Evolutionary conservation across 2,329 filamentous ascomycete genomes (phyloP), one percentile per base, ranked within the genome.

Genomic region (Cladorrhinum sp.): DNA sequence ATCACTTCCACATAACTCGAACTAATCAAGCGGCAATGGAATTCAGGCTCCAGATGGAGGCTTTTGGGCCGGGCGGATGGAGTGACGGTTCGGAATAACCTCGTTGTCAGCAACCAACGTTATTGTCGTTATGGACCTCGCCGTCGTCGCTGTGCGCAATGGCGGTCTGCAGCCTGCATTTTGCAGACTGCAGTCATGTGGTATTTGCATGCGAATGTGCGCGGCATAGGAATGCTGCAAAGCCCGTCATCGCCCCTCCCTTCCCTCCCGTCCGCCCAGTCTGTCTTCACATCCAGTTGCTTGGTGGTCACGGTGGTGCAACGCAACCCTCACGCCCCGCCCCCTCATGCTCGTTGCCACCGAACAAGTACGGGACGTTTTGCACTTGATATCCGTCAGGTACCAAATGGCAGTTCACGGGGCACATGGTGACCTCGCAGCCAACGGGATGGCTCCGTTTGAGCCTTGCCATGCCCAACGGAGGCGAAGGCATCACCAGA

Each of bases 361-460:
- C 55, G 51, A 8, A 50, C 38, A 51, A 55, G 41, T 18, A 45
- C 27, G 24, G 29, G 24, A 38, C 41, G 25, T 54, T 57, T 58
- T 58, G 52, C 51, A 54, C n/a, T 45, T 62, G 41, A 13, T 45
- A 20, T 45, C 41, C 41, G 41, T 45, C 41, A 45, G 41, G 41
- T 45, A 45, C 41, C 41, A 45, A 45, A 45, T 45, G 41, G 41
- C 41, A 45, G 41, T 45, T 45, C 41, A 20, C 41, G 8, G 18
- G 16, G 18, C 41, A 45, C 41, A 7, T 45, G 53, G 22, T 49
- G 53, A 29, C 32, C 68, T 68, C 59, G 62, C 66, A 65, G 69
- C 69, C 69, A 70, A 69, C 67, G 67, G 64, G 64, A 68, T 70
- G 69, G 67, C 65, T 64, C 68, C 67, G 65, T 67, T 69, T 67